Conservation (phyloP, 345 rosid species). For the Lenwebbia sp. region DNA sequence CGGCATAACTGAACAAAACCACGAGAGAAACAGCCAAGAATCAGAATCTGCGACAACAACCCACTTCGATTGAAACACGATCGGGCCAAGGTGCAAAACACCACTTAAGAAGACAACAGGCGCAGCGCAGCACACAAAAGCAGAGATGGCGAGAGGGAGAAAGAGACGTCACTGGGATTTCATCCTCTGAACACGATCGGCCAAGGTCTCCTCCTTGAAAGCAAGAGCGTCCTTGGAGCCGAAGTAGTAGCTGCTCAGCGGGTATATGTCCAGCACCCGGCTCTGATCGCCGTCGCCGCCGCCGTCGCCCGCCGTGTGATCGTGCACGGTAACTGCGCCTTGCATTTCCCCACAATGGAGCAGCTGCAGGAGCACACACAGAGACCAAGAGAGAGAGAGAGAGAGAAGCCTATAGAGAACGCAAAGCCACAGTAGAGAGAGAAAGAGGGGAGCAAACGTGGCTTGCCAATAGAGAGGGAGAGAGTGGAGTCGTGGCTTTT, state of each 20-base stretch:
- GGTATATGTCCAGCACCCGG: slow-evolving; percentile 41
- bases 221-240: slow-evolving; percentile 58
- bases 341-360: not conserved
- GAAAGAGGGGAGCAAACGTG: not conserved
- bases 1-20: slow-evolving; percentile 33
- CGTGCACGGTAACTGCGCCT: not conserved
- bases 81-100: not conserved
- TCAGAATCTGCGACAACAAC: not conserved
- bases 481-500: not conserved
- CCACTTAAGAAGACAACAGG: not conserved
- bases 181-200: slow-evolving; percentile 56
- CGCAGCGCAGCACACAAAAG: not conserved
- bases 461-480: not conserved
- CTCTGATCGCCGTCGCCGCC: not conserved
- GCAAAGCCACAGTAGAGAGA: not conserved
- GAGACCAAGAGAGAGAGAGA: not conserved
- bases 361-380: not conserved
- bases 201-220: slow-evolving; percentile 34
- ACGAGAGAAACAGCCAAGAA: not conserved
- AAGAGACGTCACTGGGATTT: slow-evolving; percentile 41
- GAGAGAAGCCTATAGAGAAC: not conserved
- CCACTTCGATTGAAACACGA: not conserved
- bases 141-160: not conserved
- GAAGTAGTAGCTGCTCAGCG: slow-evolving; percentile 66
- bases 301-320: not conserved